Conservation (phyloP, 805 yeast species). For the Metschnikowia cerradonensis region DNA sequence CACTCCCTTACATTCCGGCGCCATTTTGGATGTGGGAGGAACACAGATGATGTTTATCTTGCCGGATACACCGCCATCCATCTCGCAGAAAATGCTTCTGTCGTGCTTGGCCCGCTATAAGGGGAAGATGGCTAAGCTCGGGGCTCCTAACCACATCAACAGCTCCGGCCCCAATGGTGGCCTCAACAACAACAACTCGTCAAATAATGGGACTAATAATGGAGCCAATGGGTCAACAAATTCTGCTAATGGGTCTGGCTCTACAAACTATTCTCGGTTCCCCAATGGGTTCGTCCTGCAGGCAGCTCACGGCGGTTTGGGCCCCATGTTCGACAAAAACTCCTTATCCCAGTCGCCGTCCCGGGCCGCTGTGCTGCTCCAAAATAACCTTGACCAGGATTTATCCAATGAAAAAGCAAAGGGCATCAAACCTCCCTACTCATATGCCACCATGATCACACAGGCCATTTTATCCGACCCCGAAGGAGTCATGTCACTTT, state of each 20-base stretch:
- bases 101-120: slow-evolving; percentile 34
- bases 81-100: slow-evolving; percentile 48
- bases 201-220: too few relatives aligned
- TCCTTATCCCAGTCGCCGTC: slow-evolving; percentile 36
- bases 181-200: too few relatives aligned
- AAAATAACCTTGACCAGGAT: slow-evolving; percentile 52
- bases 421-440: slow-evolving; percentile 93
- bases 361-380: slow-evolving; percentile 40
- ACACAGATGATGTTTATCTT: slow-evolving; percentile 98
- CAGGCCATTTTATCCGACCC: slow-evolving; percentile 88
- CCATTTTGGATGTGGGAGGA: slow-evolving; percentile 90
- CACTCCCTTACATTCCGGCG: slow-evolving; percentile 74
- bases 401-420: slow-evolving; percentile 86
- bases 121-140: slow-evolving; percentile 18
- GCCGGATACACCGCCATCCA: slow-evolving; percentile 79
- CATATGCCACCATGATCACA: slow-evolving; percentile 97
- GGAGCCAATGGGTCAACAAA: too few relatives aligned
- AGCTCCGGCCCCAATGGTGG: not conserved
- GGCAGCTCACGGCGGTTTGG: slow-evolving; percentile 30
- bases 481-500: slow-evolving; percentile 82
- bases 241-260: too few relatives aligned
- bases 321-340: slow-evolving; percentile 50
- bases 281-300: not conserved
- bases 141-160: slow-evolving; percentile 1
- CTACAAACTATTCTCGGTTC: not conserved